These are phyloP conservation scores for Vigna hirtella DNA, from an alignment of 306 rosid genomes.

Conservation along the genomic window DNA sequence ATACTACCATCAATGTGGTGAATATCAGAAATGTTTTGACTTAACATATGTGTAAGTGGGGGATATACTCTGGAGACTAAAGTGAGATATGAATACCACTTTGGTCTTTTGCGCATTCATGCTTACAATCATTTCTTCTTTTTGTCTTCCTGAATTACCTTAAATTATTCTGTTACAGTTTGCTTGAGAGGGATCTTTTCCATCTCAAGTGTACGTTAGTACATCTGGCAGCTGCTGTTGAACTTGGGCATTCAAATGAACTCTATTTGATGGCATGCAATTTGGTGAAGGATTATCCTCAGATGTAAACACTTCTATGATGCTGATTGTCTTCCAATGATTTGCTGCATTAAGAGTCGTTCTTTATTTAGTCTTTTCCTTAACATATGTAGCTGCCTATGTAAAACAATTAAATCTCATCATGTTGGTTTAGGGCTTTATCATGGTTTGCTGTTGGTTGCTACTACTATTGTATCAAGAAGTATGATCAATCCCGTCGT, in stretches of 20 bases:
- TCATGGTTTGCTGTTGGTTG: conserved; percentile 99
- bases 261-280: conserved; percentile 97
- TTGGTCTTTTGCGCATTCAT: conserved; percentile 20
- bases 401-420: conserved; percentile 30
- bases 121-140: conserved; percentile 19
- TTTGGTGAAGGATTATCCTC: conserved; percentile 97
- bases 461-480: conserved; percentile 94
- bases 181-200: conserved; percentile 96
- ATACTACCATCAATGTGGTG: conserved; percentile 94
- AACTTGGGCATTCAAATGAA: conserved; percentile 96
- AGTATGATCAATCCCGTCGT: conserved; percentile 88
- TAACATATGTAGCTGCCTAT: neutral
- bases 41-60: conserved; percentile 86
- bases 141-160: conserved; percentile 22
- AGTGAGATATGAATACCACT: conserved; percentile 38
- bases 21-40: conserved; percentile 96
- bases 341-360: conserved; percentile 17
- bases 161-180: conserved; percentile 53
- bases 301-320: conserved; percentile 57
- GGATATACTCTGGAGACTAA: conserved; percentile 43
- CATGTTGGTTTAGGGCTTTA: conserved; percentile 69
- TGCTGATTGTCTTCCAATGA: conserved; percentile 35
- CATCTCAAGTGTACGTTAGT: conserved; percentile 89
- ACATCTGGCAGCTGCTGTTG: conserved; percentile 97
- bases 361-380: conserved; percentile 6